These are phyloP conservation scores for Aureobasidium sp. DNA, from an alignment of 2,329 filamentous ascomycete species.

Conservation along the genomic window DNA sequence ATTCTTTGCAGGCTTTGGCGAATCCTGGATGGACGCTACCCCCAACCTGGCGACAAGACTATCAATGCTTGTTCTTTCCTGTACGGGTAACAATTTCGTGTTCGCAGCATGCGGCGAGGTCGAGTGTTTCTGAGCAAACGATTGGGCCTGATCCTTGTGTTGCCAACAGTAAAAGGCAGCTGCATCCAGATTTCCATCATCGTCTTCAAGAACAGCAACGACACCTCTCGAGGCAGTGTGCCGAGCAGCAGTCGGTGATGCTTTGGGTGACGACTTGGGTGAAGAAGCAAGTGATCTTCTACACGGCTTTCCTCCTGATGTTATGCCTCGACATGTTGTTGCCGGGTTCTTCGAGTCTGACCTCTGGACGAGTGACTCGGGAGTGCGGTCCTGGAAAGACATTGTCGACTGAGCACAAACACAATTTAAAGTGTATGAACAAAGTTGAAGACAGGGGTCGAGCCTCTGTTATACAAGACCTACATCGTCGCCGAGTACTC, in stretches of 20 bases:
- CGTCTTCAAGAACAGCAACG: conserved; percentile 40
- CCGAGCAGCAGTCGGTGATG: conserved; percentile 22
- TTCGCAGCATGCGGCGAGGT: conserved; percentile 13
- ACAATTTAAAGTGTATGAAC: not conserved
- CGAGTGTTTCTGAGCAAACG: conserved; percentile 26
- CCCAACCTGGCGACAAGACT: conserved; percentile 76
- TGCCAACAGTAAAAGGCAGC: conserved; percentile 81
- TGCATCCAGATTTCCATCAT: conserved; percentile 48
- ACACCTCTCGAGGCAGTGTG: conserved; percentile 29
- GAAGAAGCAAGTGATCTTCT: conserved; percentile 58
- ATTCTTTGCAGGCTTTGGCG: not conserved
- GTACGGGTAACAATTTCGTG: conserved; percentile 30
- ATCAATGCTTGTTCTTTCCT: conserved; percentile 72
- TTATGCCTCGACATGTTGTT: conserved; percentile 84
- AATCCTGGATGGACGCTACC: not conserved
- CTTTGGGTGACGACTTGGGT: conserved; percentile 31
- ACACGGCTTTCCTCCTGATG: conserved; percentile 73
- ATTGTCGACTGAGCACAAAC: not conserved
- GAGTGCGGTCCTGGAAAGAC: conserved; percentile 44
- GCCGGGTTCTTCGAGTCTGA: conserved; percentile 78
- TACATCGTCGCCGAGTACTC: not conserved
- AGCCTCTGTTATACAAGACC: conserved; percentile 4
- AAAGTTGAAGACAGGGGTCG: not conserved
- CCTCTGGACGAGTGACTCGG: conserved; percentile 70
- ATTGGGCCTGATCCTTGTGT: conserved; percentile 76